Conservation (phyloP, 2,329 filamentous ascomycete species). For the Trichoderma sp. region DNA sequence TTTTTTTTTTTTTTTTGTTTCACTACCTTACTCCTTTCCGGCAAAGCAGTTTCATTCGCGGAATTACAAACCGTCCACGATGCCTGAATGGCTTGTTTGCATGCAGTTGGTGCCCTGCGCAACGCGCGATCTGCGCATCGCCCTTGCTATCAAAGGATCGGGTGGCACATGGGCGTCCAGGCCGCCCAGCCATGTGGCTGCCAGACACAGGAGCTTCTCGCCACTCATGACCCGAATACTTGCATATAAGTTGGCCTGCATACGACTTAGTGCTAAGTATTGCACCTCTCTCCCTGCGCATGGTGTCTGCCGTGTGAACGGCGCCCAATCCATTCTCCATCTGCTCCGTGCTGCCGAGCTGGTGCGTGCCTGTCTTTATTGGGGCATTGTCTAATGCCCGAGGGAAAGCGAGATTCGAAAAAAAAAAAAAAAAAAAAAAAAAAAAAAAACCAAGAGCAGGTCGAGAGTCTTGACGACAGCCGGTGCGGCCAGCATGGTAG, state of each 20-base stretch:
- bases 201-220: constrained; percentile 1
- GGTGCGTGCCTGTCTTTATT: background rate
- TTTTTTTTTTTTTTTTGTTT: too few species aligned
- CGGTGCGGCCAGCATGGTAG: background rate
- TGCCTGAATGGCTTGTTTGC: background rate
- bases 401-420: background rate
- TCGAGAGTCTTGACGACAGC: background rate
- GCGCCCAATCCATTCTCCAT: background rate
- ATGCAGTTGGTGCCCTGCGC: constrained; percentile 7
- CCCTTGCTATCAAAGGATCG: constrained; percentile 9
- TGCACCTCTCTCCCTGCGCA: constrained; percentile 7
- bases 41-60: background rate
- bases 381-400: background rate
- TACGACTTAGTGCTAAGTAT: too few species aligned
- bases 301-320: background rate
- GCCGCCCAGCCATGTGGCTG: constrained; percentile 10
- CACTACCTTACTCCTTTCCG: too few species aligned
- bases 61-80: background rate
- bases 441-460: background rate
- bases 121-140: constrained; percentile 2
- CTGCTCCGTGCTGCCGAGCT: background rate
- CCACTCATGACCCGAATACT: constrained; percentile 16
- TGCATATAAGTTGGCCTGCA: constrained; percentile 1
- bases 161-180: constrained; percentile 15
- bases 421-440: too few species aligned